Conservation (phyloP, 2,329 filamentous ascomycete species). For the Cordyceps cateniannulata region DNA sequence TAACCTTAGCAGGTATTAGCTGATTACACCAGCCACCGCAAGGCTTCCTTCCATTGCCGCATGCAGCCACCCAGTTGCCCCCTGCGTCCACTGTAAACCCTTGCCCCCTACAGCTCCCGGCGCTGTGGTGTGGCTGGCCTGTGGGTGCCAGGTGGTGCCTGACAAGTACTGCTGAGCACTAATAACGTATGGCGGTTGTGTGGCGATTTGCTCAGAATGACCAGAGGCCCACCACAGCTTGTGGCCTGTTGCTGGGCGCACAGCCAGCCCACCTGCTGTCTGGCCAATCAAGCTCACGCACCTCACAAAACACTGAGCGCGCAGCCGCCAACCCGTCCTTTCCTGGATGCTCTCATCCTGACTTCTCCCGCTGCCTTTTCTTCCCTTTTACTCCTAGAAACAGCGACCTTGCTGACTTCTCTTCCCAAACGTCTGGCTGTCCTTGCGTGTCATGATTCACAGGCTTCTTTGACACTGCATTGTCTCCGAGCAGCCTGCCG, state of each 20-base stretch:
- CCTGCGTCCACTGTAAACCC: too few species aligned
- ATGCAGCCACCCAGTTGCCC: too few species aligned
- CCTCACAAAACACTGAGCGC: conserved; percentile 9
- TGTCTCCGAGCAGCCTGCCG: background rate
- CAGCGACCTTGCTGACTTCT: background rate
- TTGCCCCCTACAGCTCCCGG: too few species aligned
- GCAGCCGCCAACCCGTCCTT: conserved; percentile 2
- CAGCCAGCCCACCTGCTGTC: background rate
- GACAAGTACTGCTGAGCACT: background rate
- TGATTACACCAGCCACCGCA: too few species aligned
- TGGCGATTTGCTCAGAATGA: background rate
- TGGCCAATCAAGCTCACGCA: conserved; percentile 1
- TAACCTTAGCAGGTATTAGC: too few species aligned
- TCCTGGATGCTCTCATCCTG: background rate
- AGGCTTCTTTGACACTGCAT: background rate
- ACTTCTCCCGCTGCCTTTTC: background rate
- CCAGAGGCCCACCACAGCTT: background rate
- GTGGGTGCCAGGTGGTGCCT: background rate
- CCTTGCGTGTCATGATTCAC: background rate
- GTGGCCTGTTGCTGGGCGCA: conserved; percentile 8
- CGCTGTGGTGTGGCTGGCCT: too few species aligned
- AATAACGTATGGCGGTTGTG: background rate
- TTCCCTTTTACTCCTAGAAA: background rate
- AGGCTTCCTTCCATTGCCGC: too few species aligned
- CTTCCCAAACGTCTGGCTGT: background rate